Base-by-base conservation (phyloP, 208 protist species). In the Trichomonas tenax region DNA sequence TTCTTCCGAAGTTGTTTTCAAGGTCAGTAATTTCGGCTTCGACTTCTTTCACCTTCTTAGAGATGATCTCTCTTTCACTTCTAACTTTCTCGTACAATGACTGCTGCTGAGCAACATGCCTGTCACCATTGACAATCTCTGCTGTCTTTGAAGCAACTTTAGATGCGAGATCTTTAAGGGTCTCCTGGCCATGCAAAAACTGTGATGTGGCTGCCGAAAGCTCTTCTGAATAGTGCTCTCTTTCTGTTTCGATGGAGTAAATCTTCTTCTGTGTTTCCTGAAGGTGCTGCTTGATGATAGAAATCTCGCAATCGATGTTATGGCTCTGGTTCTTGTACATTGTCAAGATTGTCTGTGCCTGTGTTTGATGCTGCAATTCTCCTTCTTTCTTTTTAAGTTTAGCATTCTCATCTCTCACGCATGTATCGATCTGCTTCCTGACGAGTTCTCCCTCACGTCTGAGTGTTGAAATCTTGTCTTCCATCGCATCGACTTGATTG, bases 211-310 rank as follows among this genome's bases (percentile, higher is more conserved):
- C 86, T 51, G 9, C 10, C 8, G 86, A 93, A 49, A 93, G 26
- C 46, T 93, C 86, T 51, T 93, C 86, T 51, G 44, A 34, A 21
- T 93, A 93, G 17, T 36, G 40, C 31, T 93, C 86, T 34, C 86
- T 23, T 21, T 93, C 86, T n/a, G 17, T 93, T 93, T 93, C 86
- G 10, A 93, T 93, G 23, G 44, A 48, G 38, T 36, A 93, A 23
- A 93, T 51, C 38, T 93, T 93, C 86, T 93, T 93, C 51, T 93
- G 86, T 38, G 44, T 51, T n/a, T 93, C 86, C 51, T 93, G 86
- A 21, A 93, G 44, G n/a, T 93, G 86, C 8, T 38, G n/a, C 31
- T 93, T 93, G 31, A 93, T 93, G 6, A 93, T 93, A 9, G 44
- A 34, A 17, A 93, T 93, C 31, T 93, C 86, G 26, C 86, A 93